Base-by-base conservation (phyloP, 768 basidiomycete species). In the Termitomyces sp. region DNA sequence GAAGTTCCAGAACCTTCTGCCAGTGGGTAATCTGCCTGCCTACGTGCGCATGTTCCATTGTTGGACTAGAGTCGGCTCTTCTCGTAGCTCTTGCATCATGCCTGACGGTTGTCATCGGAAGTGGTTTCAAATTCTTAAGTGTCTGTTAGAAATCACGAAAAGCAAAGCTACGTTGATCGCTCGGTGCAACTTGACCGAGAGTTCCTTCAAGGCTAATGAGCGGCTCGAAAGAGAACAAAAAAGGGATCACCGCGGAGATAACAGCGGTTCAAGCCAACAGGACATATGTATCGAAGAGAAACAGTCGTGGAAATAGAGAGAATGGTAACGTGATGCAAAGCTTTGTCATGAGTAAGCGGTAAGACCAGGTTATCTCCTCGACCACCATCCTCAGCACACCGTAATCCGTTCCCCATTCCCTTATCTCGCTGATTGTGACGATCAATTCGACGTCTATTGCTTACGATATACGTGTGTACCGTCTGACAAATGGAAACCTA, bases 401-500 rank as follows among this genome's bases (percentile, higher is more conserved):
- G 36, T 53, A 31, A 8, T 42, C 29, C 42, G 47, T 56, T 44
- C 22, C 15, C 24, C 39, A 18, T 57, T 54, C n/a, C 26, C 34
- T 46, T 13, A 20, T 54, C n/a, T 34, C 55, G 51, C 61, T 60
- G 55, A 55, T 56, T 50, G 42, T 22, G n/a, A 20, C 45, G 24
- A 34, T 48, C 49, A n/a, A n/a, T 16, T 50, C 1, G 44, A 2
- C 33, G 3, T 13, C n/a, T 34, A 18, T 26, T 50, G 33, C 47
- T 50, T 46, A 46, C 39, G 51, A 31, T 54, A 16, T 49, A 34
- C 56, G 39, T 8, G 24, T 51, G 16, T 42, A 29, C 12, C 12
- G 26, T 55, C 44, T 47, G 50, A 55, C 57, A 67, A 61, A 86
- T 86, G 85, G 81, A 84, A 49, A 64, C 81, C 34, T 80, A 73